Evolutionary conservation across 2,329 filamentous ascomycete species (phyloP), one percentile per base, ranked within the genome.

Genomic region (Colletotrichum navitas): DNA sequence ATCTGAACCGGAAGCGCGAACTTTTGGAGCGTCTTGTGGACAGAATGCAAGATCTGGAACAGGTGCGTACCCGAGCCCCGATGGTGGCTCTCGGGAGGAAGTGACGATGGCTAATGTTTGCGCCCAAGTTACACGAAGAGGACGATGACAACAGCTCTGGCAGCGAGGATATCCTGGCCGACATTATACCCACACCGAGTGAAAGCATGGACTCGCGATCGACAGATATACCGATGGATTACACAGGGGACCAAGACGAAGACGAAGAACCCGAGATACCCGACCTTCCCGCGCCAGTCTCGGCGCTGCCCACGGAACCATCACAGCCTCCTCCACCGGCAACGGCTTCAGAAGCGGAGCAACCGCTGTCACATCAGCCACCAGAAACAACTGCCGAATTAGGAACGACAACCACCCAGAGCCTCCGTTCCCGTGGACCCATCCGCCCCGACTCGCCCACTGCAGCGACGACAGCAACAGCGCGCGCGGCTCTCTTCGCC

Each of bases 1-100:
- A 92, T 73, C 83, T 95, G 41, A 86, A 88, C 72, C 82, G 83
- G 54, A 92, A 93, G 76, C 87, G 91, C 68, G 90, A 92, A 45
- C 78, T 89, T 6, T 85, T 94, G 63, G 92, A 93, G 76, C 84
- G 88, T 65, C 80, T 95, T 52, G 84, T 88, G 54, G 89, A 93
- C 75, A 85, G 91, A 47, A 80, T 95, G 73, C 84, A 90, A 70
- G 92, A 95, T 76, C 79, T 94, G 12, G 87, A 90, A 75, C 89
- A 93, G 74, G 85, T 92, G 68, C 81, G 78, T 78, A 41, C 10
- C 6, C n/a, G 4, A n/a, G 16, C 41, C n/a, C n/a, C 16, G 11
- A 24, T 10, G 29, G 2, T 24, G 32, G 41, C 56, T 16, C 39
- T 60, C 39, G 14, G 59, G 16, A 24, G 6, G 21, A 61, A n/a